Evolutionary conservation across 768 basidiomycete genomes (phyloP).

Genomic region (Leccinum variicolor): DNA sequence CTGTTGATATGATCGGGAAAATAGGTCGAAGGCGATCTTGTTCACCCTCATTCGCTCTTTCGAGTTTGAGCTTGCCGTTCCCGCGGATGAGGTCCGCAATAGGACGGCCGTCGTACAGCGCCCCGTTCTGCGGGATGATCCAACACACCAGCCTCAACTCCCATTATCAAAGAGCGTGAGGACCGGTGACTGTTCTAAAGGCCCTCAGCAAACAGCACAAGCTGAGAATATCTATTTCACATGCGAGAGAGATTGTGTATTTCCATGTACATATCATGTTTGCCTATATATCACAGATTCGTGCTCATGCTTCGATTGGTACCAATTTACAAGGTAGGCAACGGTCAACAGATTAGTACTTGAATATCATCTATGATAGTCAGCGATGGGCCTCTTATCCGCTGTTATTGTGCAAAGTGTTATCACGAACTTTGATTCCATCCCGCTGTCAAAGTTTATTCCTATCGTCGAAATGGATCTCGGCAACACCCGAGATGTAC

Average conservation of each 20-base stretch:
- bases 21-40: neutral
- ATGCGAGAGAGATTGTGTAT: neutral
- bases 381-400: too few species aligned
- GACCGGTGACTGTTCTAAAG: neutral
- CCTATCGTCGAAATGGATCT: too few species aligned
- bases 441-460: too few species aligned
- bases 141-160: constrained; percentile 39
- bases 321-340: too few species aligned
- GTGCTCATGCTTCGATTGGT: too few species aligned
- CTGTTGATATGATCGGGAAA: neutral
- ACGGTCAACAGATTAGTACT: too few species aligned
- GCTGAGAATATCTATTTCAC: neutral
- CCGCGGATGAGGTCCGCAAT: constrained; percentile 37
- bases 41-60: constrained; percentile 43
- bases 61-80: constrained; percentile 51
- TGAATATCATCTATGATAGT: too few species aligned
- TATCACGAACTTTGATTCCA: too few species aligned
- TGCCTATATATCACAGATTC: too few species aligned
- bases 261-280: too few species aligned
- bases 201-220: neutral
- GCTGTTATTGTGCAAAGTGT: too few species aligned
- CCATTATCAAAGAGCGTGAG: constrained; percentile 30
- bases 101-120: constrained; percentile 36
- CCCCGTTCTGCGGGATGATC: constrained; percentile 42
- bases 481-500: too few species aligned